phyloP scores from a whole-genome alignment of 768 basidiomycete genomes.

The Auriculariales sp. region DNA sequence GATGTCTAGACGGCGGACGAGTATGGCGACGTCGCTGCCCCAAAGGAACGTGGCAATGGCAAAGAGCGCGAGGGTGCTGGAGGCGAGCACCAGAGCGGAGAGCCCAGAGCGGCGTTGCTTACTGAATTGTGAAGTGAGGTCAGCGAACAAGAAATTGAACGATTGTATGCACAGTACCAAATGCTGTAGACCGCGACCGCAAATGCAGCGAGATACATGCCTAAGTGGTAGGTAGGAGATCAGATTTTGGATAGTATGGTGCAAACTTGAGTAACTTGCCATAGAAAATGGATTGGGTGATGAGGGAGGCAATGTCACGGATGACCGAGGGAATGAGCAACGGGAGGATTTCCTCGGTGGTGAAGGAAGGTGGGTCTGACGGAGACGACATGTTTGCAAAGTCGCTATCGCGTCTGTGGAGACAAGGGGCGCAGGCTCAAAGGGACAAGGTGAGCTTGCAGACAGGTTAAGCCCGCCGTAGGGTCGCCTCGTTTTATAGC shows the following conservation, averaged over 20 bases:
- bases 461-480: no score
- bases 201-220: neutral
- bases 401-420: no score
- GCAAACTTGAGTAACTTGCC: no score
- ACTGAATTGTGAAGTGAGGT: neutral
- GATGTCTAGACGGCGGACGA: neutral
- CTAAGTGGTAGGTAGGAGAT: no score
- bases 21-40: neutral
- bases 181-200: neutral
- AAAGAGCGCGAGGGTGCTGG: neutral
- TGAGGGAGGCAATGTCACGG: neutral
- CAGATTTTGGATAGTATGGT: no score
- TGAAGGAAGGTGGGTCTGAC: no score
- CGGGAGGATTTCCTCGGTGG: neutral
- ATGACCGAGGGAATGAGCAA: neutral
- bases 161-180: no score
- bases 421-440: no score
- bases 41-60: neutral
- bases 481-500: no score
- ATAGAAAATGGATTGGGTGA: neutral
- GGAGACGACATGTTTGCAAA: no score
- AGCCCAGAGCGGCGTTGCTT: neutral
- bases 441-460: no score
- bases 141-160: neutral
- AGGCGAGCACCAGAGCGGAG: neutral